Conservation (phyloP, 2,329 filamentous ascomycete species). For the Dothistroma septosporum region DNA sequence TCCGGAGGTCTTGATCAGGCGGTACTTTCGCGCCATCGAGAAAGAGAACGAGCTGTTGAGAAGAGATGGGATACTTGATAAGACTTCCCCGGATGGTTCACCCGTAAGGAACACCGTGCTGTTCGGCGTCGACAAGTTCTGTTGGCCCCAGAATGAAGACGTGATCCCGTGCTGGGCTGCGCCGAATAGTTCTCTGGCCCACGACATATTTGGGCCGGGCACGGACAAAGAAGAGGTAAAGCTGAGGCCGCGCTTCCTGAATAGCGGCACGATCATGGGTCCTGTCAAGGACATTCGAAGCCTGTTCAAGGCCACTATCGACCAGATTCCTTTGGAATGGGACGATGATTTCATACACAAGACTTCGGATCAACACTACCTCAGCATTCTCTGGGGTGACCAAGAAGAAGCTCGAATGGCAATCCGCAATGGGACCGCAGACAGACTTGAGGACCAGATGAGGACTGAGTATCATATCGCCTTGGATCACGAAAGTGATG, state of each 20-base stretch:
- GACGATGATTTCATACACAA: conserved; percentile 10
- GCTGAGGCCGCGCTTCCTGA: conserved; percentile 12
- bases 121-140: conserved; percentile 28
- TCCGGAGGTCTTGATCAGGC: conserved; percentile 56
- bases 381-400: conserved; percentile 18
- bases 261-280: conserved; percentile 20
- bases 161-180: conserved; percentile 6
- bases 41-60: conserved; percentile 46
- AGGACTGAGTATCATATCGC: conserved; percentile 16
- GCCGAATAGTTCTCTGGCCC: conserved; percentile 8
- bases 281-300: conserved; percentile 13
- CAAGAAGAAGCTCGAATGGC: conserved; percentile 15
- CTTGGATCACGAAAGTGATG: conserved; percentile 17
- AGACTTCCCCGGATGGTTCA: conserved; percentile 1
- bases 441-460: conserved; percentile 1
- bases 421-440: conserved; percentile 3
- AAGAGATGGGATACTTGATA: conserved; percentile 5
- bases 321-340: conserved; percentile 7
- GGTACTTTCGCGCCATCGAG: conserved; percentile 56
- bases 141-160: conserved; percentile 25
- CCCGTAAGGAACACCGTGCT: conserved; percentile 21
- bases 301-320: conserved; percentile 10
- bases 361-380: conserved; percentile 17
- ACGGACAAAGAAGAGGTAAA: conserved; percentile 7
- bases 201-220: conserved; percentile 10